Evolutionary conservation across 495 filamentous ascomycete genomes (phyloP).

Genomic region (Glutinoglossum americanum): DNA sequence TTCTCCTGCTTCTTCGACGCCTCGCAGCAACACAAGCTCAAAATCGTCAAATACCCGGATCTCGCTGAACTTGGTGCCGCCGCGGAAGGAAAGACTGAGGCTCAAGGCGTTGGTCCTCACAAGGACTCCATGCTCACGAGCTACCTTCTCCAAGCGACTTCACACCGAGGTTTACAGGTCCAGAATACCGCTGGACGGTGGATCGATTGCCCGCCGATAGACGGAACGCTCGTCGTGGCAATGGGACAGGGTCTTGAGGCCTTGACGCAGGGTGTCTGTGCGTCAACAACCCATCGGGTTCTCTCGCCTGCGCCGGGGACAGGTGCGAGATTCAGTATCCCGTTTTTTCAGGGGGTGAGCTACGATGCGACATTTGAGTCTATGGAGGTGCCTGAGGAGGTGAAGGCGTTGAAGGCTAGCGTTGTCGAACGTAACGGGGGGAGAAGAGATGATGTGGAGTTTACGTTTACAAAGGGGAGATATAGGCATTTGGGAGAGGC

Average conservation of each 20-base stretch:
- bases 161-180: conserved; percentile 65
- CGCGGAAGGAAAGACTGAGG: conserved; percentile 23
- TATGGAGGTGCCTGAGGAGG: conserved; percentile 45
- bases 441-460: conserved; percentile 50
- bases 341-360: conserved; percentile 83
- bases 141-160: conserved; percentile 71
- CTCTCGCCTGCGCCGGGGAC: conserved; percentile 35
- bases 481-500: conserved; percentile 59
- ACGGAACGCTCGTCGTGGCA: conserved; percentile 56
- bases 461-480: conserved; percentile 48
- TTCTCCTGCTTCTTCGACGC: conserved; percentile 69
- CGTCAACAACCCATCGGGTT: conserved; percentile 8
- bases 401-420: conserved; percentile 32
- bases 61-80: conserved; percentile 23
- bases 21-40: conserved; percentile 72
- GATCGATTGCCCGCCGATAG: conserved; percentile 51
- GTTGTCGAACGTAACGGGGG: conserved; percentile 28
- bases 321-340: conserved; percentile 64
- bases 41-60: conserved; percentile 78
- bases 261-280: conserved; percentile 67
- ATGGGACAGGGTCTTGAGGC: conserved; percentile 89
- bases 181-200: conserved; percentile 68
- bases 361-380: conserved; percentile 56
- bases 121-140: conserved; percentile 81
- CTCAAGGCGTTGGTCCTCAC: conserved; percentile 73